Evolutionary conservation across 805 yeast genomes (phyloP).

Genomic region (Ogataea salicorniae): DNA sequence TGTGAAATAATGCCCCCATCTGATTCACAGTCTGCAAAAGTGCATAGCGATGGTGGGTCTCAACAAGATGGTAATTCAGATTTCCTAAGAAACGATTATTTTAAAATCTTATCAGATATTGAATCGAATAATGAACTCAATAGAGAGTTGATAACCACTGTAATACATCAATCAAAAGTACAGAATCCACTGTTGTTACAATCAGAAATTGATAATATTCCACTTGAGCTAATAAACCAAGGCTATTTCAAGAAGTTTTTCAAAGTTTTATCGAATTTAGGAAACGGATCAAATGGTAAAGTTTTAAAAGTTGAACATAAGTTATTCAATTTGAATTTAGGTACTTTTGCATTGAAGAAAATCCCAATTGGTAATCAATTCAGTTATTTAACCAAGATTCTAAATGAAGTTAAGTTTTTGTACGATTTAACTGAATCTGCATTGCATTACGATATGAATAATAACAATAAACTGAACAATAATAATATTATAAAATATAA

Average conservation of each 20-base stretch:
- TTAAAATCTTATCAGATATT: slow-evolving; percentile 21
- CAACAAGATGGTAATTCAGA: slow-evolving; percentile 3
- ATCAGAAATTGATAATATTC: slow-evolving; percentile 13
- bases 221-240: slow-evolving; percentile 58
- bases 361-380: slow-evolving; percentile 78
- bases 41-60: too few relatives aligned
- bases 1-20: slow-evolving; percentile 8
- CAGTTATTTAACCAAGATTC: slow-evolving; percentile 60
- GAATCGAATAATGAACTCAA: slow-evolving; percentile 17
- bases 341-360: slow-evolving; percentile 78
- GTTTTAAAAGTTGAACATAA: slow-evolving; percentile 81
- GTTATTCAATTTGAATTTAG: slow-evolving; percentile 65
- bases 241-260: slow-evolving; percentile 79
- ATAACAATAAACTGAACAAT: slow-evolving; percentile 70
- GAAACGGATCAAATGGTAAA: slow-evolving; percentile 81
- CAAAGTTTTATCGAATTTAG: slow-evolving; percentile 52
- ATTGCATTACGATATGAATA: slow-evolving; percentile 31
- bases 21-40: neutral
- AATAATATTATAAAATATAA: slow-evolving; percentile 74
- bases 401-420: slow-evolving; percentile 73
- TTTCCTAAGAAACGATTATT: slow-evolving; percentile 25
- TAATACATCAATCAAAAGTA: slow-evolving; percentile 8
- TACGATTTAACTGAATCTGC: slow-evolving; percentile 41
- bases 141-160: slow-evolving; percentile 14
- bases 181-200: slow-evolving; percentile 1